Base-by-base conservation (phyloP, 345 rosid genomes). In the Brassica nigra region DNA sequence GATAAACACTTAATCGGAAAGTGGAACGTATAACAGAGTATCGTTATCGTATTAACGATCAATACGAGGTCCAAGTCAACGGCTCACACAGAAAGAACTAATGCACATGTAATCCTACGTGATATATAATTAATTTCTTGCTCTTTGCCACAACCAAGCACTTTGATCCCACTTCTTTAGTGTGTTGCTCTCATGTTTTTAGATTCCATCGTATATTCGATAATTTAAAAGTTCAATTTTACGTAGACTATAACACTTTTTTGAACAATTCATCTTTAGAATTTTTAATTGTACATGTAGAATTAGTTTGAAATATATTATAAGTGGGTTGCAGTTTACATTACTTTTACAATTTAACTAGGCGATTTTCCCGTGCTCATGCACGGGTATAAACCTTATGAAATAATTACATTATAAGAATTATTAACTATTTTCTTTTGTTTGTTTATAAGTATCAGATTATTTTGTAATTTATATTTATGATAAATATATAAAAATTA, bases 101-200 rank as follows among this genome's bases (percentile, higher is more conserved):
- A 9, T 15, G 30, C 20, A 73, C 44, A 73, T 15, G 39, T 62
- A 16, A 34, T 34, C 39, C 39, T 5, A 34, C 59, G 8, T 18
- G 64, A 47, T 16, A 44, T 34, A 34, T 31, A 14, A 63, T 23
- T 18, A 71, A 71, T 62, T 30, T 65, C 29, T 36, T 55, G 37
- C 31, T 31, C 34, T 27, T 37, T 18, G 67, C 58, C 47, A 61
- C 27, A 16, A 54, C 57, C 28, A 27, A 75, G 72, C 37, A 55
- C 70, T 31, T 65, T 75, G 31, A 76, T 57, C 79, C 79, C 73
- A 66, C 57, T 39, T 27, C 58, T 34, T 75, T 15, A 75, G 55
- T 66, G 58, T 67, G 79, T 76, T 67, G 73, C 59, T 37, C 20
- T 76, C 79, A 76, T 76, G 79, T 76, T 66, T 8, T 66, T 28